Evolutionary conservation across 2,329 filamentous ascomycete species (phyloP).

Genomic region (Fusarium sp.): DNA sequence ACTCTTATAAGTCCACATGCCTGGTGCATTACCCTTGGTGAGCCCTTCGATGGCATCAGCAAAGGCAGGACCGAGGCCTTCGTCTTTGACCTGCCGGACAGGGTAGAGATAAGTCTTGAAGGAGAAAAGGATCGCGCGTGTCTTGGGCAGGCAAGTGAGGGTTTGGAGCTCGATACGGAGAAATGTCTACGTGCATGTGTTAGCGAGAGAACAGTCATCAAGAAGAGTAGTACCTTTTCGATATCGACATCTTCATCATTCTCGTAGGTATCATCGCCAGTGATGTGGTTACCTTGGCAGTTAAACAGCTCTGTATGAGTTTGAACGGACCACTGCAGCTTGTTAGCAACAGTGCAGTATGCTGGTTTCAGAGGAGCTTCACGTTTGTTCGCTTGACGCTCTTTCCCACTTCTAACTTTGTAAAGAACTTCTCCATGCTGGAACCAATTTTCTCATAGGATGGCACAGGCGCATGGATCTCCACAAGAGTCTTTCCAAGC

Average conservation of each 20-base stretch:
- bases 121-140: constrained; percentile 28
- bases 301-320: constrained; percentile 38
- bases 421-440: constrained; percentile 68
- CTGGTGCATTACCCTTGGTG: constrained; percentile 32
- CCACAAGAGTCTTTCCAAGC: constrained; percentile 59
- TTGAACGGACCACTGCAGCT: constrained; percentile 40
- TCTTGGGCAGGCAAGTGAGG: constrained; percentile 32
- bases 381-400: constrained; percentile 65
- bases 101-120: constrained; percentile 41
- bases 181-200: constrained; percentile 19
- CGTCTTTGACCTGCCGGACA: constrained; percentile 25
- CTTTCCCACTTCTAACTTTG: constrained; percentile 61
- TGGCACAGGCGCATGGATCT: constrained; percentile 62
- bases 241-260: constrained; percentile 19
- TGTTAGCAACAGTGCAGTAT: neutral
- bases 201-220: fast-evolving
- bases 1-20: constrained; percentile 41
- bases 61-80: constrained; percentile 32
- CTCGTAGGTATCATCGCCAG: constrained; percentile 22
- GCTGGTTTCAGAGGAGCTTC: neutral
- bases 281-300: constrained; percentile 34
- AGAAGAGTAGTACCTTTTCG: neutral
- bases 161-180: constrained; percentile 36
- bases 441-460: constrained; percentile 65
- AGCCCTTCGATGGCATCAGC: constrained; percentile 37